These are phyloP conservation scores for Suhomyces taliae DNA, from an alignment of 1,139 yeast genomes.

Conservation along the genomic window DNA sequence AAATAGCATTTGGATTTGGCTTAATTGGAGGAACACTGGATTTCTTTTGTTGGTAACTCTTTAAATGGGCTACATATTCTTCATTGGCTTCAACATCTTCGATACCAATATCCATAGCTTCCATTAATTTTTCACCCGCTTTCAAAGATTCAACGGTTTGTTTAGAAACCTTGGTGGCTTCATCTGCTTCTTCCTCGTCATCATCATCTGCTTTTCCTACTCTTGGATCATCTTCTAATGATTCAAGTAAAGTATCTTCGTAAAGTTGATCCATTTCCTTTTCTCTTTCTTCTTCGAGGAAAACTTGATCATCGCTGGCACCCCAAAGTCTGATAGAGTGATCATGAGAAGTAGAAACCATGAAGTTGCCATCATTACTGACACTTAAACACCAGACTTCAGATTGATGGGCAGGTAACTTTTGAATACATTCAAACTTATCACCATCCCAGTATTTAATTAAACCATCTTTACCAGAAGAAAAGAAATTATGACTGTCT, in stretches of 20 bases:
- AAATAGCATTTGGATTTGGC: constrained; percentile 69
- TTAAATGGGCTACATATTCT: constrained; percentile 40
- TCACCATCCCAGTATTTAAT: constrained; percentile 98
- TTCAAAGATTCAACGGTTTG: constrained; percentile 91
- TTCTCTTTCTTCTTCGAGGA: constrained; percentile 93
- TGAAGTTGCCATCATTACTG: constrained; percentile 67
- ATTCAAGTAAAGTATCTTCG: constrained; percentile 70
- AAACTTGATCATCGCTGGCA: constrained; percentile 90
- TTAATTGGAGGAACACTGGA: constrained; percentile 48
- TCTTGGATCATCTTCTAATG: constrained; percentile 61
- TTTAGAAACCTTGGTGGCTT: constrained; percentile 65
- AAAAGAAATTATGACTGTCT: constrained; percentile 82
- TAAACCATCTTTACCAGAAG: constrained; percentile 85
- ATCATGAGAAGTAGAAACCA: constrained; percentile 91
- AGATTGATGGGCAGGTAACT: constrained; percentile 81
- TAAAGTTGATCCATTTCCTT: constrained; percentile 91
- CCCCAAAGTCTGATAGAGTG: constrained; percentile 90
- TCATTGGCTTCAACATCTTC: constrained; percentile 65
- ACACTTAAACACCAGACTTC: constrained; percentile 92
- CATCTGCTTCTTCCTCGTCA: constrained; percentile 51
- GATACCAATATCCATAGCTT: constrained; percentile 82
- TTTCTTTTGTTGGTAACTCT: constrained; percentile 38
- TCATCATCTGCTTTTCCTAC: constrained; percentile 34
- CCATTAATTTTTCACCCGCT: constrained; percentile 92
- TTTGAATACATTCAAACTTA: constrained; percentile 91